Base-by-base conservation (phyloP, 2,329 filamentous ascomycete genomes). In the Trichoderma gracile region DNA sequence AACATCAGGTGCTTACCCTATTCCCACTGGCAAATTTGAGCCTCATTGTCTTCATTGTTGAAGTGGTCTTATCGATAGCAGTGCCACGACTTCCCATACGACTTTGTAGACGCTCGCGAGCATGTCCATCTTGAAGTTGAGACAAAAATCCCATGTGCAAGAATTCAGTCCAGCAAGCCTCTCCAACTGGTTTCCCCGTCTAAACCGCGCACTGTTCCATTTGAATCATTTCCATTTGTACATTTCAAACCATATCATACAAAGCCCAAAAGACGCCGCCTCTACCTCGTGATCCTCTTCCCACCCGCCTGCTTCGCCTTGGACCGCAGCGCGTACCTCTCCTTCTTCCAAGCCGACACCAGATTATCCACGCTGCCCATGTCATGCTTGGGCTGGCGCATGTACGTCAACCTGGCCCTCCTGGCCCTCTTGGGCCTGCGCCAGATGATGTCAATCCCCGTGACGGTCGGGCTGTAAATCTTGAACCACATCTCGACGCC, bases 401-500 rank as follows among this genome's bases (percentile, higher is more conserved):
- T 90, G 78, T 94, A 98, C 72, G 91, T 96, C 77, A 99, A 82
- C 70, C 92, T 84, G 27, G 93, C 94, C 72, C 95, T 86, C 75
- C 93, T 89, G 69, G 92, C 92, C 76, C 92, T 86, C 89, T 93
- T 95, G 73, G 86, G 84, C 68, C 87, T 85, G 71, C 94, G 84
- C 86, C 96, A 92, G 77, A 98, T 91, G 71, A 99, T 89, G 79
- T 99, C 94, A 73, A 99, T 92, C 68, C 91, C 92, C 75, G 90
- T 87, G 38, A 98, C 89, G 74, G 91, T 90, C 66, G 94, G 94
- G 74, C 87, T 91, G 82, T 95, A 98, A 65, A 98, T 83, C 83
- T 99, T 99, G 79, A 91, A 93, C 89, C 92, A 97, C 92, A 97
- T 95, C 84, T 99, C 95, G 66, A 97, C 92, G 66, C 92, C 91